phyloP scores from a whole-genome alignment of 441 rosid genomes.

The Croton laevigatus region DNA sequence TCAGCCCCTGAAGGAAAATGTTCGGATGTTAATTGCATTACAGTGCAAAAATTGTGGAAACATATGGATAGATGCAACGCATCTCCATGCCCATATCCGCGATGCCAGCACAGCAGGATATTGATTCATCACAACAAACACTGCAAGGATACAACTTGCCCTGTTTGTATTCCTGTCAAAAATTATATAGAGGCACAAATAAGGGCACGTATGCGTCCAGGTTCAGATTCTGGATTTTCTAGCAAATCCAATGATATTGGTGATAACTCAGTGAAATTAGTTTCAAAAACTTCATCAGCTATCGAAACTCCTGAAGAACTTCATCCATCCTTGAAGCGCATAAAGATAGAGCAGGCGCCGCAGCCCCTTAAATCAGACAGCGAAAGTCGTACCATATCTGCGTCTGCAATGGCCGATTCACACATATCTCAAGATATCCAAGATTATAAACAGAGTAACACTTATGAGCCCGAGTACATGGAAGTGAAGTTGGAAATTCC shows the following conservation, averaged over 20 bases:
- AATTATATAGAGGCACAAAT: conserved; percentile 51
- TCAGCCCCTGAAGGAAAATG: conserved; percentile 92
- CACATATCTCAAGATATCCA: conserved; percentile 48
- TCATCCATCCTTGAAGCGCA: conserved; percentile 83
- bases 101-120: conserved; percentile 73
- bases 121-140: conserved; percentile 70
- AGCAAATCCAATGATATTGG: conserved; percentile 47
- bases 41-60: conserved; percentile 67
- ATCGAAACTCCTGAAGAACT: conserved; percentile 52
- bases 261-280: conserved; percentile 42
- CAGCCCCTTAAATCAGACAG: conserved; percentile 46
- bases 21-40: conserved; percentile 59
- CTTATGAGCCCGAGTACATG: conserved; percentile 46
- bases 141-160: conserved; percentile 76
- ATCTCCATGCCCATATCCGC: conserved; percentile 69
- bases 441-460: conserved; percentile 49
- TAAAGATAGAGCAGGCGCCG: conserved; percentile 75
- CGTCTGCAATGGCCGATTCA: conserved; percentile 42
- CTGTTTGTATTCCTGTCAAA: conserved; percentile 94
- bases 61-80: conserved; percentile 77
- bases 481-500: conserved; percentile 67
- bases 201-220: conserved; percentile 50
- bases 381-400: conserved; percentile 48
- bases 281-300: conserved; percentile 42
- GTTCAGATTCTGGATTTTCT: conserved; percentile 38